A percentile compares a stretch with the other conserved stretches of the same genome.
Conservation (phyloP, 1,139 yeast species). For the Sugiyamaella novakii region DNA sequence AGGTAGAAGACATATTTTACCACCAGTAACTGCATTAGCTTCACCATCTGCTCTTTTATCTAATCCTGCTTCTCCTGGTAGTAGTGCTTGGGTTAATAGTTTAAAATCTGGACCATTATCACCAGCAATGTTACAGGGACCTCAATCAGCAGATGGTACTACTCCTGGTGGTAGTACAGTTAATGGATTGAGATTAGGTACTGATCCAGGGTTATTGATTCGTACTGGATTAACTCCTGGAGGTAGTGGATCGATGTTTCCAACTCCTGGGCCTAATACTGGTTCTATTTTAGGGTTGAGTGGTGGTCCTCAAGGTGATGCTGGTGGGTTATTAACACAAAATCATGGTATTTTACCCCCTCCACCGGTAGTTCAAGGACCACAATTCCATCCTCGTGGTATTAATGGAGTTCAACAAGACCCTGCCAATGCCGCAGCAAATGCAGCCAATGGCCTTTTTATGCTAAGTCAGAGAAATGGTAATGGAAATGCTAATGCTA, state of each 20-base stretch:
- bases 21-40: conserved; percentile 42
- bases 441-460: conserved; percentile 41
- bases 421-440: conserved; percentile 34
- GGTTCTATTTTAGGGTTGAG: conserved; percentile 42
- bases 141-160: conserved; percentile 27
- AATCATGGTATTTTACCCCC: neutral
- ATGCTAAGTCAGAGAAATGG: conserved; percentile 34
- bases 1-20: conserved; percentile 39
- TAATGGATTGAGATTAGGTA: conserved; percentile 20
- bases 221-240: conserved; percentile 45
- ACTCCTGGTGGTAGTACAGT: conserved; percentile 21
- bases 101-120: conserved; percentile 40
- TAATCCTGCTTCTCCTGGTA: conserved; percentile 27
- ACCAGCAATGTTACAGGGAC: conserved; percentile 41
- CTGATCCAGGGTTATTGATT: conserved; percentile 34
- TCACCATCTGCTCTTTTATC: conserved; percentile 41
- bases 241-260: conserved; percentile 41
- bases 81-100: conserved; percentile 34
- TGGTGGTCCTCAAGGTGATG: conserved; percentile 14
- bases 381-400: conserved; percentile 1
- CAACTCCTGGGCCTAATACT: conserved; percentile 45
- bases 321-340: neutral
- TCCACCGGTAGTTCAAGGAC: neutral
- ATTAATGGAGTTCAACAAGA: conserved; percentile 10
- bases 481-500: neutral